A percentile compares a stretch with the other conserved stretches of the same genome.
phyloP scores from a whole-genome alignment of 2,329 filamentous ascomycete species.

The Ceratocystis papillata region DNA sequence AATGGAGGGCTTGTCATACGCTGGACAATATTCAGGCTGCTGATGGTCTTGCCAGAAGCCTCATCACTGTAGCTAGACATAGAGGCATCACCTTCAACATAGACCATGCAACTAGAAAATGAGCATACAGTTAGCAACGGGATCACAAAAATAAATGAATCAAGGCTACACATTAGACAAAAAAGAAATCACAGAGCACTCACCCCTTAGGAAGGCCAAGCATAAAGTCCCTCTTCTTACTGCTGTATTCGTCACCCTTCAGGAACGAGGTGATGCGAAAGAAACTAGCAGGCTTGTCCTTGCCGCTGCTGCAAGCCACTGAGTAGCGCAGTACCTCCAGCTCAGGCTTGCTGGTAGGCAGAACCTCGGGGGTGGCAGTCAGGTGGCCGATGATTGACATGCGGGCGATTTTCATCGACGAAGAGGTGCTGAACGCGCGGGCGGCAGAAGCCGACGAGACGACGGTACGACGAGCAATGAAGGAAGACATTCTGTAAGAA shows the following conservation, averaged over 20 bases:
- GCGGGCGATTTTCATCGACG: conserved; percentile 56
- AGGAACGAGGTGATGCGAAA: conserved; percentile 68
- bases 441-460: conserved; percentile 35
- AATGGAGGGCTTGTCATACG: conserved; percentile 46
- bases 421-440: conserved; percentile 68
- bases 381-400: conserved; percentile 83
- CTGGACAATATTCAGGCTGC: conserved; percentile 60
- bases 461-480: conserved; percentile 45
- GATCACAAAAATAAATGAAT: background rate
- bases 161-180: background rate
- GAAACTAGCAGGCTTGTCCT: conserved; percentile 69
- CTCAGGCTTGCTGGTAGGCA: conserved; percentile 55
- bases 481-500: conserved; percentile 35
- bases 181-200: conserved; percentile 33
- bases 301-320: conserved; percentile 58
- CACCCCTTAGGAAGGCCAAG: conserved; percentile 74
- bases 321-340: conserved; percentile 63
- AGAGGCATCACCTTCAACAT: conserved; percentile 69
- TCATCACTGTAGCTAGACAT: conserved; percentile 55
- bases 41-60: conserved; percentile 56
- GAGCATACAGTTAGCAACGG: conserved; percentile 23
- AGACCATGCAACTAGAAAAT: conserved; percentile 57
- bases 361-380: conserved; percentile 64
- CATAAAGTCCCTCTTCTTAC: conserved; percentile 59
- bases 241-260: conserved; percentile 50